Percentiles rank a stretch among this genome's conserved stretches.
Evolutionary conservation across 352 stramenopile species (phyloP).

Genomic region (Globisporangium iwayamae): DNA sequence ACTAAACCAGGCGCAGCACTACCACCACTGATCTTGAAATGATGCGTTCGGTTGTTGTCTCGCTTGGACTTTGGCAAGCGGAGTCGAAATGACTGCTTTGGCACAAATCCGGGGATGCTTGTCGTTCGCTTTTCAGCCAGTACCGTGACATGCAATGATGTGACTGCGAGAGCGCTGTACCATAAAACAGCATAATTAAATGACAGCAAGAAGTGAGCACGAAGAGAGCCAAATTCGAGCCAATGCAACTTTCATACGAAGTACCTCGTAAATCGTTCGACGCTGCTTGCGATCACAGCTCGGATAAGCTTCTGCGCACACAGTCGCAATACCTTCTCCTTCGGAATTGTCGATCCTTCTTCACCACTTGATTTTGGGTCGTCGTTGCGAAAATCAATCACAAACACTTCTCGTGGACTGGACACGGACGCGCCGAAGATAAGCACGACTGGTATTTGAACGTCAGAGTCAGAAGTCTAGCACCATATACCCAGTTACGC

Average conservation of each 20-base stretch:
- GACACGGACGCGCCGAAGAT: constrained; percentile 55
- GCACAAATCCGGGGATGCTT: constrained; percentile 45
- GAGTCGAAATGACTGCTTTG: constrained; percentile 59
- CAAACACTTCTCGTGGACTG: constrained; percentile 47
- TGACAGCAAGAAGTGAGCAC: neutral
- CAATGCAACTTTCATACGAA: neutral
- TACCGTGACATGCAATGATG: constrained; percentile 52
- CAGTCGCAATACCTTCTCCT: constrained; percentile 33
- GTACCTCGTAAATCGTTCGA: constrained; percentile 17
- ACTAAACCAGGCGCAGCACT: neutral
- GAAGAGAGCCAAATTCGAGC: too few species aligned
- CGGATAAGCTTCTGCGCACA: constrained; percentile 70
- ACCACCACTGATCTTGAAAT: constrained; percentile 6
- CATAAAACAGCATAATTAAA: constrained; percentile 4
- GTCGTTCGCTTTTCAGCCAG: constrained; percentile 30
- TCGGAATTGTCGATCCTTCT: constrained; percentile 11
- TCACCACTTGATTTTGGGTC: neutral
- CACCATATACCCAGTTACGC: too few species aligned
- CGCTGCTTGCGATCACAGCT: constrained; percentile 31
- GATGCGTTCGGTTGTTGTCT: neutral
- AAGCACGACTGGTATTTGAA: constrained; percentile 37
- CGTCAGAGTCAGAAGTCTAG: too few species aligned
- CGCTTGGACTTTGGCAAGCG: constrained; percentile 38
- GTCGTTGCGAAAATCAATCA: constrained; percentile 40
- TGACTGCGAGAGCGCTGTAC: constrained; percentile 35